These are phyloP conservation scores for Gonapodya sp. DNA, from an alignment of 192 early-diverging fungal species.

Conservation along the genomic window DNA sequence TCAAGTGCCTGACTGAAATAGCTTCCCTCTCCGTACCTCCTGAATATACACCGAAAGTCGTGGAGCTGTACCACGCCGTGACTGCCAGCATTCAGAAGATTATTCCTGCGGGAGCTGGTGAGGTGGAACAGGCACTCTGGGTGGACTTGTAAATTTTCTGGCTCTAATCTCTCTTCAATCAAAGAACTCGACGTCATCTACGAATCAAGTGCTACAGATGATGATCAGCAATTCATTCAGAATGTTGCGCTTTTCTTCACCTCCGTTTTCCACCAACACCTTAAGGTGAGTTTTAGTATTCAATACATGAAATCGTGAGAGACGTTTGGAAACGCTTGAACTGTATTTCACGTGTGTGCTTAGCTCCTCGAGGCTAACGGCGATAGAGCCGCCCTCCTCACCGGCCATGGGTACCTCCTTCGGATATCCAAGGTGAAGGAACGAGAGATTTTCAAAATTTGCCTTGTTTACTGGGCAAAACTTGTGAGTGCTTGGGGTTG, in stretches of 20 bases:
- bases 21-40: conserved; percentile 67
- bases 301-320: not conserved
- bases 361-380: not conserved
- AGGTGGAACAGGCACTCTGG: conserved; percentile 23
- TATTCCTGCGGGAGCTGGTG: conserved; percentile 60
- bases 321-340: not conserved
- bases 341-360: conserved; percentile 6
- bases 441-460: conserved; percentile 96
- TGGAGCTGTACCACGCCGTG: conserved; percentile 73
- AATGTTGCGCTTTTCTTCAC: conserved; percentile 91
- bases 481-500: conserved; percentile 40
- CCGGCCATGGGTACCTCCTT: conserved; percentile 84
- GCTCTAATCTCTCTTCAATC: not conserved
- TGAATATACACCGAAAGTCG: conserved; percentile 82
- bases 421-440: conserved; percentile 86
- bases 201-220: conserved; percentile 63
- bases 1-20: conserved; percentile 98
- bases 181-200: conserved; percentile 74
- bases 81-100: conserved; percentile 58
- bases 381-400: conserved; percentile 2
- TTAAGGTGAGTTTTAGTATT: conserved; percentile 47
- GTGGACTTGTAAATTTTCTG: not conserved
- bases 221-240: conserved; percentile 93
- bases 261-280: conserved; percentile 70
- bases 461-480: conserved; percentile 95